Evolutionary conservation across 139 green algal species (phyloP).

Genomic region (Chlorella sp.): DNA sequence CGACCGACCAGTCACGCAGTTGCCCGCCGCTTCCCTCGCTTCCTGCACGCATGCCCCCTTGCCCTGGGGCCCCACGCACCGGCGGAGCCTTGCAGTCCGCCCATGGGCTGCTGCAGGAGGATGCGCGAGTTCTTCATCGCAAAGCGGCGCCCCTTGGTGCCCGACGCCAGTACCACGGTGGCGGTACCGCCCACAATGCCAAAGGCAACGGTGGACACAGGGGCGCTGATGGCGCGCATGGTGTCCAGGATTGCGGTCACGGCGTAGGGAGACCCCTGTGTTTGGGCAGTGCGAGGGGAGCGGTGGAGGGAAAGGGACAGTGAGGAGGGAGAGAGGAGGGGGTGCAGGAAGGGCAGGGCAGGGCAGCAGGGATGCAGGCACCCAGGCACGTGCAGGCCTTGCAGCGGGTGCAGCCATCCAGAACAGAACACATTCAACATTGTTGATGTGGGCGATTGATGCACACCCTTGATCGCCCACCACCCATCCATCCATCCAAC

Average conservation of each 20-base stretch:
- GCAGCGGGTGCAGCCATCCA: too few relatives aligned
- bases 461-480: conserved; percentile 94
- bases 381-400: too few relatives aligned
- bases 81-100: conserved; percentile 64
- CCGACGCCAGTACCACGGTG: conserved; percentile 81
- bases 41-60: not conserved
- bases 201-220: conserved; percentile 85
- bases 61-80: not conserved
- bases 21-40: too few relatives aligned
- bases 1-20: too few relatives aligned
- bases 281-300: conserved; percentile 40
- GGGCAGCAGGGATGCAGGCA: not conserved
- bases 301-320: not conserved
- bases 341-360: not conserved
- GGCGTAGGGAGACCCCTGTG: conserved; percentile 78
- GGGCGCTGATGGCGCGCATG: conserved; percentile 79
- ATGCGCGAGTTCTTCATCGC: conserved; percentile 92
- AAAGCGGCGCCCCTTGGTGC: conserved; percentile 90
- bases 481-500: conserved; percentile 76
- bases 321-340: not conserved
- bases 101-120: conserved; percentile 95
- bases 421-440: too few relatives aligned
- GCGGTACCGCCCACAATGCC: conserved; percentile 80
- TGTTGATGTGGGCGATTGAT: conserved; percentile 95
- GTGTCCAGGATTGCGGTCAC: conserved; percentile 90